phyloP scores from a whole-genome alignment of 495 filamentous ascomycete species.

The Penicillium pancosmium region DNA sequence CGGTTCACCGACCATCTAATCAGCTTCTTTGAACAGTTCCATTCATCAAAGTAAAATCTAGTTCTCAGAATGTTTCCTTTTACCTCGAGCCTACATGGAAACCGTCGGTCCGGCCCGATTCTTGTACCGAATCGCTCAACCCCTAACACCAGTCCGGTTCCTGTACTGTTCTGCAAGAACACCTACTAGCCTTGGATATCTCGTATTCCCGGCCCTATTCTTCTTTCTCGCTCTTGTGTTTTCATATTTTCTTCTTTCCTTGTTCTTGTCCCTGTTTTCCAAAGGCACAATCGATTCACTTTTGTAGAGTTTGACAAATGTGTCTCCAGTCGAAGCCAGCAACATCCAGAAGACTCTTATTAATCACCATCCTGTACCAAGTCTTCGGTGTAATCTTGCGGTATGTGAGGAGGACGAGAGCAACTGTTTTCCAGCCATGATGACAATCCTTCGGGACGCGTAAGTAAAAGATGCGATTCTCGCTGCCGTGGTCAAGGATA shows the following conservation, averaged over 20 bases:
- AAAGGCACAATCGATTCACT: not conserved
- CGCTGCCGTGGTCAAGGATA: slow-evolving; percentile 19
- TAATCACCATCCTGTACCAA: slow-evolving; percentile 25
- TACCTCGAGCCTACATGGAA: not conserved
- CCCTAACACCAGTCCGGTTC: too few relatives aligned
- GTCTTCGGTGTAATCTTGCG: slow-evolving; percentile 23
- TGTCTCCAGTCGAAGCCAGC: slow-evolving; percentile 30
- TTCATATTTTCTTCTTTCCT: not conserved
- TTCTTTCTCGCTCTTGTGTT: not conserved
- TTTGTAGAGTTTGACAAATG: not conserved
- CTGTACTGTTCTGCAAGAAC: not conserved
- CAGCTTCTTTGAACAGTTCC: not conserved
- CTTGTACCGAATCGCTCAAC: too few relatives aligned
- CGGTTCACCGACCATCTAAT: not conserved
- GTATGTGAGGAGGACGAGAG: slow-evolving; percentile 35
- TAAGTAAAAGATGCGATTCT: slow-evolving; percentile 25
- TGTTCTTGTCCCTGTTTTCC: not conserved
- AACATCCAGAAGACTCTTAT: slow-evolving; percentile 12
- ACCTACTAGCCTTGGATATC: not conserved
- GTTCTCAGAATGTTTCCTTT: not conserved
- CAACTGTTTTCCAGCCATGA: slow-evolving; percentile 33
- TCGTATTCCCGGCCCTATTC: not conserved
- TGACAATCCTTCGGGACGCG: slow-evolving; percentile 25
- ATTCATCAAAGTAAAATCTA: not conserved
- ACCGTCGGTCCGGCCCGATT: too few relatives aligned